Evolutionary conservation across 768 basidiomycete species (phyloP).

Genomic region (Polyporus arcularius): DNA sequence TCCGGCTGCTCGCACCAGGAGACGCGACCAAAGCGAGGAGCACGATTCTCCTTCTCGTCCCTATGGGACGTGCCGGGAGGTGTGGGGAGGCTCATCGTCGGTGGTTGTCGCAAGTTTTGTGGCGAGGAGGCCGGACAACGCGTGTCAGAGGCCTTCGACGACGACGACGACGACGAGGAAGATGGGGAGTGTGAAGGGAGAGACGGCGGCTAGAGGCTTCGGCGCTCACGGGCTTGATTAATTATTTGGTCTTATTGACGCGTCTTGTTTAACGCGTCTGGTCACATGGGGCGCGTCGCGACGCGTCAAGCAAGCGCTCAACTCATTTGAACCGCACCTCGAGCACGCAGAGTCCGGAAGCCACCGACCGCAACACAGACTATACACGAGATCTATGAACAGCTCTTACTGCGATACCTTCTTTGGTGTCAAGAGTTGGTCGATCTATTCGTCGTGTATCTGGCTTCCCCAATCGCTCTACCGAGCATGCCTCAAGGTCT

Average conservation of each 20-base stretch:
- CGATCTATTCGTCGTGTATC: too few relatives aligned
- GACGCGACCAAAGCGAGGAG: constrained; percentile 21
- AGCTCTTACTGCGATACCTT: too few relatives aligned
- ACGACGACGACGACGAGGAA: constrained; percentile 1
- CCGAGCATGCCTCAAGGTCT: too few relatives aligned
- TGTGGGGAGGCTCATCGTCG: constrained; percentile 25
- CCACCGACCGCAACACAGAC: too few relatives aligned
- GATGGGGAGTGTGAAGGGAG: constrained; percentile 8
- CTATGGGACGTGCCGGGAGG: constrained; percentile 26
- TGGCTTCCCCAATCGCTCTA: too few relatives aligned
- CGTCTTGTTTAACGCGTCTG: constrained; percentile 25
- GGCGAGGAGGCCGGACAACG: neutral
- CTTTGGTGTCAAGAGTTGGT: too few relatives aligned
- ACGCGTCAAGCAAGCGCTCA: neutral
- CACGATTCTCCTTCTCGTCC: constrained; percentile 25
- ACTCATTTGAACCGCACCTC: too few relatives aligned
- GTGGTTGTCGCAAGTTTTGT: neutral
- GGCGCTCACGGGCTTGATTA: constrained; percentile 15
- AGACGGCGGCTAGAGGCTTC: constrained; percentile 1
- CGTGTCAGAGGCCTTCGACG: neutral
- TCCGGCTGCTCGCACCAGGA: constrained; percentile 20
- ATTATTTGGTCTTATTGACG: constrained; percentile 17
- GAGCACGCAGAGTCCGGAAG: too few relatives aligned
- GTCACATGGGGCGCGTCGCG: constrained; percentile 11
- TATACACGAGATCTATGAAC: too few relatives aligned